A percentile compares a stretch with the other conserved stretches of the same genome.
These are phyloP conservation scores for Fusarium penzigii DNA, from an alignment of 2,329 filamentous ascomycete genomes.

Conservation along the genomic window DNA sequence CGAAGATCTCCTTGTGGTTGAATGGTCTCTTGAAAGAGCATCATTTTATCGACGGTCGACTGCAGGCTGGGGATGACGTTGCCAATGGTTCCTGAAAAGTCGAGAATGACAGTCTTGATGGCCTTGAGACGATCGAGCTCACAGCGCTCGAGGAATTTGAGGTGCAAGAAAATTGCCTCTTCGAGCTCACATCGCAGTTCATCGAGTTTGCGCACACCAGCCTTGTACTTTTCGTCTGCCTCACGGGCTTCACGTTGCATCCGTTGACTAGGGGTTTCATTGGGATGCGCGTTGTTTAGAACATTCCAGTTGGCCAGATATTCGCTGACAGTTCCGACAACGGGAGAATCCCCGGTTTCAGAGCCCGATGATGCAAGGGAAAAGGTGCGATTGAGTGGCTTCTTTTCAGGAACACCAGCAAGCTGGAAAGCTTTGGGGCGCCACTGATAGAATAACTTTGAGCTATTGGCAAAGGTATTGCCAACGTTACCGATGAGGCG, in stretches of 20 bases:
- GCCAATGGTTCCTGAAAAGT: conserved; percentile 95
- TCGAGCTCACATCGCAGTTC: conserved; percentile 92
- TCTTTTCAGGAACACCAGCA: conserved; percentile 87
- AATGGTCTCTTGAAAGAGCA: conserved; percentile 98
- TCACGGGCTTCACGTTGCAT: conserved; percentile 87
- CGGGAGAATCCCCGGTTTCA: conserved; percentile 67
- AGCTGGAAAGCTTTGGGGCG: conserved; percentile 86
- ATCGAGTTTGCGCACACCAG: conserved; percentile 81
- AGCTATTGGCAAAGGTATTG: conserved; percentile 95
- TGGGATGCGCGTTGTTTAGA: conserved; percentile 78
- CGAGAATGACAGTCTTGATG: conserved; percentile 95
- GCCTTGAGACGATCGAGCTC: conserved; percentile 95
- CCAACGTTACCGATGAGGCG: conserved; percentile 92
- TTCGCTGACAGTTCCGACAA: conserved; percentile 80
- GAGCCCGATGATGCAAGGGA: conserved; percentile 66
- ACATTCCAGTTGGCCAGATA: conserved; percentile 93
- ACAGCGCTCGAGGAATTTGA: conserved; percentile 96
- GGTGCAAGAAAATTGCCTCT: conserved; percentile 87
- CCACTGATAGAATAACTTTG: conserved; percentile 97
- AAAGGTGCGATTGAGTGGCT: conserved; percentile 72
- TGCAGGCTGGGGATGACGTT: conserved; percentile 97
- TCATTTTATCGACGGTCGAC: conserved; percentile 96
- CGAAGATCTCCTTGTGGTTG: conserved; percentile 87
- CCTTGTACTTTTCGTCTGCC: conserved; percentile 92
- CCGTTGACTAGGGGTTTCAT: conserved; percentile 86